A percentile compares a stretch with the other conserved stretches of the same genome.
These are phyloP conservation scores for Monosporascus sp. DNA, from an alignment of 2,329 filamentous ascomycete species.

Conservation along the genomic window DNA sequence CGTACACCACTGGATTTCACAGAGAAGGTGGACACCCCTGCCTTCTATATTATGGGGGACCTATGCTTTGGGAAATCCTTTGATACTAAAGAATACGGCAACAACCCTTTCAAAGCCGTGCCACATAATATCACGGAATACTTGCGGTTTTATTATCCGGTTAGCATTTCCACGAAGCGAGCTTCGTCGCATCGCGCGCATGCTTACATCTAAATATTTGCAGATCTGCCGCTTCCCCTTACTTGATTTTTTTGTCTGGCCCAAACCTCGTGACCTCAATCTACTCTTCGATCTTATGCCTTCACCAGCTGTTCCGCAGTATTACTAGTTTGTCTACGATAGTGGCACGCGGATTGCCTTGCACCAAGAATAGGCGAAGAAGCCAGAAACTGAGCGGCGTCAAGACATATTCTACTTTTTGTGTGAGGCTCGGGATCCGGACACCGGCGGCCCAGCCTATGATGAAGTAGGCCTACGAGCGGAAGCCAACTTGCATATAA, in stretches of 20 bases:
- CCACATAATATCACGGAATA: constrained; percentile 11
- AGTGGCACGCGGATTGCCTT: constrained; percentile 13
- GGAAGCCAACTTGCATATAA: constrained; percentile 15
- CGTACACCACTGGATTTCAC: constrained; percentile 10
- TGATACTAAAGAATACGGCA: constrained; percentile 18
- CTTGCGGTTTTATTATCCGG: constrained; percentile 13
- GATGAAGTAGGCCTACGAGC: constrained; percentile 9
- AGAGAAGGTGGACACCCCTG: constrained; percentile 4
- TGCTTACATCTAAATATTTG: too few relatives aligned
- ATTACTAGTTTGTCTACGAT: constrained; percentile 11
- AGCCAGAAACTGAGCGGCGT: constrained; percentile 13
- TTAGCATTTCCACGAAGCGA: too few relatives aligned
- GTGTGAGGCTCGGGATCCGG: constrained; percentile 11
- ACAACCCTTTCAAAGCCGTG: constrained; percentile 11
- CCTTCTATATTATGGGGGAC: constrained; percentile 18
- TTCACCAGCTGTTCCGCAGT: constrained; percentile 7
- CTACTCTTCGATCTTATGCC: constrained; percentile 5
- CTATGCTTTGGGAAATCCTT: constrained; percentile 20
- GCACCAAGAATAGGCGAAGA: constrained; percentile 8
- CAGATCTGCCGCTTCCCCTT: constrained; percentile 3
- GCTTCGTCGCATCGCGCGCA: too few relatives aligned
- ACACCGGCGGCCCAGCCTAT: constrained; percentile 9
- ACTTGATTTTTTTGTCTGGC: not conserved
- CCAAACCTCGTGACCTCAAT: constrained; percentile 13
- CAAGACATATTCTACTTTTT: constrained; percentile 20